A percentile compares a stretch with the other conserved stretches of the same genome.
These are phyloP conservation scores for Fomitopsis betulina DNA, from an alignment of 1,284 basidiomycete species.

Conservation along the genomic window DNA sequence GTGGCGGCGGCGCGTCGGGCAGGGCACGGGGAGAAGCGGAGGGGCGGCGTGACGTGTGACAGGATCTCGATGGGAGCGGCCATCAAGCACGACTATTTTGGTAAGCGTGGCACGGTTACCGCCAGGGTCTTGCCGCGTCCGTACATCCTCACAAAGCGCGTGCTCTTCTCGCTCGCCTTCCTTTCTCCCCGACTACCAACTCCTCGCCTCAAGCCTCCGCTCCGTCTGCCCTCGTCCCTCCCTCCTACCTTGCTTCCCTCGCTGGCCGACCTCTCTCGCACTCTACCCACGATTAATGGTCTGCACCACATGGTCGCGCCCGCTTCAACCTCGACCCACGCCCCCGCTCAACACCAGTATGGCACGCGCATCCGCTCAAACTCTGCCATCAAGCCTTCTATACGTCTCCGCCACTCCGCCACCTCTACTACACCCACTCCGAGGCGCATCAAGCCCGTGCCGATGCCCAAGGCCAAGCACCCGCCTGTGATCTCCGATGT, in stretches of 20 bases:
- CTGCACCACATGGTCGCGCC: constrained; percentile 29
- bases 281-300: constrained; percentile 30
- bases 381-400: constrained; percentile 44
- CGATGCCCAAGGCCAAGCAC: constrained; percentile 20
- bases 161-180: constrained; percentile 24
- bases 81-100: constrained; percentile 32
- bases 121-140: constrained; percentile 21
- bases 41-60: constrained; percentile 17
- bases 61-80: constrained; percentile 31
- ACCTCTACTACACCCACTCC: constrained; percentile 27
- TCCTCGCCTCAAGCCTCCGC: constrained; percentile 23
- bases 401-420: constrained; percentile 40
- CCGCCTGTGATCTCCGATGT: constrained; percentile 7
- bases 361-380: constrained; percentile 54
- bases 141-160: constrained; percentile 26
- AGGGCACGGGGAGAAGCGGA: constrained; percentile 12
- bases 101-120: constrained; percentile 30
- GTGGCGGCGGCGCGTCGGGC: constrained; percentile 2
- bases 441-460: constrained; percentile 34
- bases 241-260: constrained; percentile 26
- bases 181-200: constrained; percentile 33
- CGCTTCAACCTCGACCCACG: constrained; percentile 22
- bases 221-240: constrained; percentile 14
- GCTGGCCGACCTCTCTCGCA: constrained; percentile 36
- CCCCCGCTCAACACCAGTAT: constrained; percentile 37